Percentiles rank a stretch among this genome's conserved stretches.
Conservation (phyloP, 139 green algal genomes). For the Picochlorum sp. region DNA sequence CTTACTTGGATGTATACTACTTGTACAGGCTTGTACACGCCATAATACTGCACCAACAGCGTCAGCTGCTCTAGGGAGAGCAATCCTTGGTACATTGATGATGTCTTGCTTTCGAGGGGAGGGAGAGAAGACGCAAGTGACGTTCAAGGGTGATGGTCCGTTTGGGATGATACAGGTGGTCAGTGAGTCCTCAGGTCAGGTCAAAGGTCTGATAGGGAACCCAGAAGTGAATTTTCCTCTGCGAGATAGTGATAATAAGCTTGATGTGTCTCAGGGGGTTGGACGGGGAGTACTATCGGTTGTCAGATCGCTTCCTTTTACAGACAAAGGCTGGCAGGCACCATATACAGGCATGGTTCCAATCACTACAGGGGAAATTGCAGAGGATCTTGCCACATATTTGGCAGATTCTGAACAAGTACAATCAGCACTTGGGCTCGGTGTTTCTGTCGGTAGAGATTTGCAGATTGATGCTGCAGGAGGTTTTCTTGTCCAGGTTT, state of each 20-base stretch:
- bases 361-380: conserved; percentile 65
- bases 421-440: conserved; percentile 75
- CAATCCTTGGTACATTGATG: conserved; percentile 70
- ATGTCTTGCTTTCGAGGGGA: conserved; percentile 74
- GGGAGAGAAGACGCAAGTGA: conserved; percentile 55
- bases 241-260: conserved; percentile 61
- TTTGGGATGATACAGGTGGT: conserved; percentile 57
- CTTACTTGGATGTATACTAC: background rate
- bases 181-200: conserved; percentile 42
- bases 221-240: conserved; percentile 67
- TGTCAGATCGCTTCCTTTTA: conserved; percentile 46
- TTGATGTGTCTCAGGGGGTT: conserved; percentile 67
- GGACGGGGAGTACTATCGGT: conserved; percentile 66
- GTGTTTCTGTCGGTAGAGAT: conserved; percentile 66
- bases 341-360: conserved; percentile 61
- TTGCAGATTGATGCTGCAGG: conserved; percentile 52
- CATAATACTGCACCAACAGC: conserved; percentile 71
- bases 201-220: conserved; percentile 67
- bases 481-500: conserved; percentile 79
- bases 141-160: conserved; percentile 70
- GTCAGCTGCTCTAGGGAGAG: conserved; percentile 71
- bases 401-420: conserved; percentile 64
- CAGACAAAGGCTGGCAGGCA: conserved; percentile 14
- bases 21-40: conserved; percentile 11
- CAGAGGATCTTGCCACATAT: conserved; percentile 85